A percentile compares a stretch with the other conserved stretches of the same genome.
Conservation (phyloP, 169 alveolate species). For the Theileria luwenshuni region DNA sequence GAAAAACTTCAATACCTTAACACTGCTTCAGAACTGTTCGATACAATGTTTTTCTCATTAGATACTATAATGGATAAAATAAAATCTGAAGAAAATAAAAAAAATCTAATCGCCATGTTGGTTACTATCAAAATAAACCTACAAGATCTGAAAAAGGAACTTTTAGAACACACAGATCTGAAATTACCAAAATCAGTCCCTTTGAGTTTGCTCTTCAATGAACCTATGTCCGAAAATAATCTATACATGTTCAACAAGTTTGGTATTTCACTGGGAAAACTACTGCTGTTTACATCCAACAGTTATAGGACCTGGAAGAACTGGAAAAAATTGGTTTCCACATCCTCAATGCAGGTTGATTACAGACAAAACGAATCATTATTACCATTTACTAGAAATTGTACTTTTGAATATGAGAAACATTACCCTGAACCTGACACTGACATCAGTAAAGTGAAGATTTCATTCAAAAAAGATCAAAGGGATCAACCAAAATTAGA, state of each 20-base stretch:
- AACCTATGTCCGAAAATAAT: neutral
- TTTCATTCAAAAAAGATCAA: neutral
- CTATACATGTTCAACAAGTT: neutral
- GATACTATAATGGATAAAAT: neutral
- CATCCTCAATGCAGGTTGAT: neutral
- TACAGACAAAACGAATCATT: neutral
- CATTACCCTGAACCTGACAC: neutral
- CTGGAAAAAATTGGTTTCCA: neutral
- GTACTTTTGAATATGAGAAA: neutral
- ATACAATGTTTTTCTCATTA: neutral
- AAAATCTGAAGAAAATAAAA: neutral
- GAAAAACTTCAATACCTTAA: neutral
- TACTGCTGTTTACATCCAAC: neutral
- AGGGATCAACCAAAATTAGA: neutral
- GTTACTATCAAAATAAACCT: neutral
- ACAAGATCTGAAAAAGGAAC: neutral
- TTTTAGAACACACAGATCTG: neutral
- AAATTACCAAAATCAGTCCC: neutral
- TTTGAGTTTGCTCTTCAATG: neutral
- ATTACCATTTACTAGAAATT: neutral
- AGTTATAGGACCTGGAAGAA: neutral
- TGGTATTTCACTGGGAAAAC: neutral
- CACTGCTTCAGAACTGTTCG: neutral
- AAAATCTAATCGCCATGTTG: neutral
- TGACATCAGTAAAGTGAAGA: neutral